A percentile compares a stretch with the other conserved stretches of the same genome.
phyloP scores from a whole-genome alignment of 1,284 basidiomycete genomes.

The Boletus calvinii region DNA sequence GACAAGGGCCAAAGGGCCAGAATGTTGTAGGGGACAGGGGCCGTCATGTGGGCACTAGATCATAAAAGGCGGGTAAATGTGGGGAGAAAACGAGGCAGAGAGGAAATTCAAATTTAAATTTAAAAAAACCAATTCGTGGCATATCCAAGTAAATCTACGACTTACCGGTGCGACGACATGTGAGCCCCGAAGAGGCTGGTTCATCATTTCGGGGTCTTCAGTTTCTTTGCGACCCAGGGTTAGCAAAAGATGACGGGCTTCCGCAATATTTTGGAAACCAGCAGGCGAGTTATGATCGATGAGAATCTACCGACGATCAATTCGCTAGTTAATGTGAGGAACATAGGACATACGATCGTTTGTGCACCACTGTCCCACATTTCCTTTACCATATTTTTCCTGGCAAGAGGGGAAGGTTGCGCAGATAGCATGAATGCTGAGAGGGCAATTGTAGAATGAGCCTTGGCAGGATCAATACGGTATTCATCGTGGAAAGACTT shows the following conservation, averaged over 20 bases:
- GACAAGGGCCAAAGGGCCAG: slow-evolving; percentile 48
- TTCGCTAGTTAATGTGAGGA: slow-evolving; percentile 14
- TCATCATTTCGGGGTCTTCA: slow-evolving; percentile 43
- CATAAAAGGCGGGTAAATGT: slow-evolving; percentile 13
- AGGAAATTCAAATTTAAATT: background rate
- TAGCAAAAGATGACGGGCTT: slow-evolving; percentile 80
- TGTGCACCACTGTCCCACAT: slow-evolving; percentile 91
- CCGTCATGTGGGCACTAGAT: slow-evolving; percentile 88
- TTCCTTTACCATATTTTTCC: slow-evolving; percentile 71
- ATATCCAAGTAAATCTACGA: slow-evolving; percentile 12
- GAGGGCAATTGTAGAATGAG: slow-evolving; percentile 65
- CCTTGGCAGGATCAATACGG: slow-evolving; percentile 37
- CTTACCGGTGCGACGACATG: slow-evolving; percentile 83
- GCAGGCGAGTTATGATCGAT: slow-evolving; percentile 80
- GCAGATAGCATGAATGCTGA: slow-evolving; percentile 86
- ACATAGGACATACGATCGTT: slow-evolving; percentile 55
- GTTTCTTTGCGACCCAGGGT: slow-evolving; percentile 61
- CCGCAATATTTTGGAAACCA: slow-evolving; percentile 83
- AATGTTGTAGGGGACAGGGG: slow-evolving; percentile 72
- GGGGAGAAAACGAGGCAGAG: slow-evolving; percentile 8
- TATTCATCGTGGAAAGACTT: slow-evolving; percentile 54
- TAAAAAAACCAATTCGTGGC: slow-evolving; percentile 9
- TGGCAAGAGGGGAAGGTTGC: slow-evolving; percentile 58
- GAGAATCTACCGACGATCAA: slow-evolving; percentile 55
- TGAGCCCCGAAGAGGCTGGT: slow-evolving; percentile 49